These are phyloP conservation scores for Wallacemonas collosoma DNA, from an alignment of 208 protist species.

Conservation along the genomic window DNA sequence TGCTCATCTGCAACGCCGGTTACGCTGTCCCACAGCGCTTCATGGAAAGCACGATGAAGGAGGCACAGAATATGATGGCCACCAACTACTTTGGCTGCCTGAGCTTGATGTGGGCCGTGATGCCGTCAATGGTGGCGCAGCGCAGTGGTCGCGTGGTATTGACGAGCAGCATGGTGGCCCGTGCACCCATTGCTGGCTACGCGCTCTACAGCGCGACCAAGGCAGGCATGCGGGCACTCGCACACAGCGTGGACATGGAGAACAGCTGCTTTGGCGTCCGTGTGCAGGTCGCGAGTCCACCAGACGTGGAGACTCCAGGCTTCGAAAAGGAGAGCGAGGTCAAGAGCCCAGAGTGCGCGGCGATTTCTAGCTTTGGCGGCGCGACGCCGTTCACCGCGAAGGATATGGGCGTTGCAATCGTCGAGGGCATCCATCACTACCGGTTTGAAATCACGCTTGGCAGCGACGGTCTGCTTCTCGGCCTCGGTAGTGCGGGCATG, in stretches of 20 bases:
- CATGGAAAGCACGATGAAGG: conserved; percentile 55
- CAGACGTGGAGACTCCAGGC: conserved; percentile 85
- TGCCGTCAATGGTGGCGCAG: conserved; percentile 71
- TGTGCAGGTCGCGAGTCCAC: conserved; percentile 83
- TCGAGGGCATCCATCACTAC: conserved; percentile 70
- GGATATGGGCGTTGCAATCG: conserved; percentile 52
- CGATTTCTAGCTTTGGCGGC: conserved; percentile 77
- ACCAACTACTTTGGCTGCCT: conserved; percentile 91
- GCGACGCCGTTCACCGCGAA: conserved; percentile 51
- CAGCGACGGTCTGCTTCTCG: conserved; percentile 59
- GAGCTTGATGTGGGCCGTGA: conserved; percentile 57
- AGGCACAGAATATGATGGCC: conserved; percentile 80
- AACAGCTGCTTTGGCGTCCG: conserved; percentile 76
- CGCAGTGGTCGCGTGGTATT: conserved; percentile 77
- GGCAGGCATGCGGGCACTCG: conserved; percentile 82
- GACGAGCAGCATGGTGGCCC: conserved; percentile 72
- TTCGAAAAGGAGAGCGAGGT: conserved; percentile 77
- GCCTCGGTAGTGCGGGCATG: conserved; percentile 54
- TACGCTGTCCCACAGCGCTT: conserved; percentile 83
- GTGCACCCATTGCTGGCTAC: conserved; percentile 85
- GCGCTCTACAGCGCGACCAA: conserved; percentile 86
- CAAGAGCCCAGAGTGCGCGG: conserved; percentile 84
- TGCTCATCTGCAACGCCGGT: conserved; percentile 87
- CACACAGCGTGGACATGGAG: conserved; percentile 89
- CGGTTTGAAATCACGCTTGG: conserved; percentile 79